These are phyloP conservation scores for Penicillium paneum DNA, from an alignment of 2,329 filamentous ascomycete species.

Conservation along the genomic window DNA sequence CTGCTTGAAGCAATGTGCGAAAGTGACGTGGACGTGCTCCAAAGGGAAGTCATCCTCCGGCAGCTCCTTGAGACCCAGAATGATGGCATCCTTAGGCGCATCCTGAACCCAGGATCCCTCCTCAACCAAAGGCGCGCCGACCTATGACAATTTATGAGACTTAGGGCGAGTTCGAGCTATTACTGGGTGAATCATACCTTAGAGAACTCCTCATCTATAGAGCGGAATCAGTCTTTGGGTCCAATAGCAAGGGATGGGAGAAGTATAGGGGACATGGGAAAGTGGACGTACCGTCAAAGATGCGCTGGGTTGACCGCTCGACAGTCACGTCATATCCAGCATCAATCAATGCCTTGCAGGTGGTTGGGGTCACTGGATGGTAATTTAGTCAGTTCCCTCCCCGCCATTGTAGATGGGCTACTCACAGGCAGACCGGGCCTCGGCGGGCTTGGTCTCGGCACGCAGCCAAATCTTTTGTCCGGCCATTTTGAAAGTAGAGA, in stretches of 20 bases:
- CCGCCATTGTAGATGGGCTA: conserved; percentile 10
- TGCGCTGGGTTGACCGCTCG: conserved; percentile 65
- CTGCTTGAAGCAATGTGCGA: conserved; percentile 72
- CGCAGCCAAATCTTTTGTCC: conserved; percentile 53
- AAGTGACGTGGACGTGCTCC: conserved; percentile 69
- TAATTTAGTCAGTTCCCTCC: conserved; percentile 5
- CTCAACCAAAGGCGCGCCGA: conserved; percentile 63
- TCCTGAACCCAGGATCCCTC: conserved; percentile 64
- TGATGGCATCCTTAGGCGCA: conserved; percentile 65
- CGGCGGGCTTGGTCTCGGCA: conserved; percentile 58
- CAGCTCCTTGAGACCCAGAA: conserved; percentile 75
- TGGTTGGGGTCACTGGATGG: conserved; percentile 47
- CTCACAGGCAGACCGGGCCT: conserved; percentile 52
- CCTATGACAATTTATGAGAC: conserved; percentile 54
- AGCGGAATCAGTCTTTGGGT: conserved; percentile 12
- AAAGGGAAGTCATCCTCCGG: conserved; percentile 67
- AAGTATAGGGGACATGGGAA: background rate
- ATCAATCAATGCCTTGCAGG: conserved; percentile 61
- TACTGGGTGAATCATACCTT: conserved; percentile 24
- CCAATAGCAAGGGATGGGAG: background rate
- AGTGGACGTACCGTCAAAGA: conserved; percentile 47
- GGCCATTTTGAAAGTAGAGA: conserved; percentile 25
- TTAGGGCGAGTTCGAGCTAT: conserved; percentile 3
- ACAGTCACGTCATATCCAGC: conserved; percentile 67
- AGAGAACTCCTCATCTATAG: conserved; percentile 35